Conservation (phyloP, 331 rosid species). For the Quercus phellos region DNA sequence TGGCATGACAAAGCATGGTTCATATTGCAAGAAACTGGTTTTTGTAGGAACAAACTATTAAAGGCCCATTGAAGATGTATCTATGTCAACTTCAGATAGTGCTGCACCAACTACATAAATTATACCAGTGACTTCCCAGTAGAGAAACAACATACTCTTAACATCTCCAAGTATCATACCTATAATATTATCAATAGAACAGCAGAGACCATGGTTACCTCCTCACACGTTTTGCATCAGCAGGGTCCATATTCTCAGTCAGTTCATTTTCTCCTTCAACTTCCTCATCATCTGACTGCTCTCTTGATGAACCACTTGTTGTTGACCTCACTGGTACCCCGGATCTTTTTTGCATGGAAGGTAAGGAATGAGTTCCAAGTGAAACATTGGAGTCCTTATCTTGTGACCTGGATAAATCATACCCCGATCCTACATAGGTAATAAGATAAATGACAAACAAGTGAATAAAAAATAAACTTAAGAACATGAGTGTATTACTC, state of each 20-base stretch:
- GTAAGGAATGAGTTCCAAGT: constrained; percentile 38
- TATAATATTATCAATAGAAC: constrained; percentile 1
- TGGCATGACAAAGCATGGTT: constrained; percentile 9
- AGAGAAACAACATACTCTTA: neutral
- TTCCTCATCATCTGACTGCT: constrained; percentile 81
- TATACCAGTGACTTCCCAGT: neutral
- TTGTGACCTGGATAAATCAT: constrained; percentile 45
- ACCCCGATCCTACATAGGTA: constrained; percentile 53
- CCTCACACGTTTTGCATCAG: constrained; percentile 82
- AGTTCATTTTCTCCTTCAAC: constrained; percentile 70
- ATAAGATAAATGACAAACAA: neutral
- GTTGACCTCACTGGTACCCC: constrained; percentile 36
- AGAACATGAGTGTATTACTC: constrained; percentile 12
- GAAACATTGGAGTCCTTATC: constrained; percentile 49
- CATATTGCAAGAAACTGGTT: constrained; percentile 13
- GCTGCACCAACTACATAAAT: neutral
- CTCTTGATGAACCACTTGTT: constrained; percentile 83
- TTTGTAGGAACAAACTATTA: constrained; percentile 10
- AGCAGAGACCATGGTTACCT: constrained; percentile 52
- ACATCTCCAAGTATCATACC: constrained; percentile 7
- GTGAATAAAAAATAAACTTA: neutral
- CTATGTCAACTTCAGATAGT: neutral
- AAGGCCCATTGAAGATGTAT: neutral
- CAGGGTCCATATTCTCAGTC: constrained; percentile 51
- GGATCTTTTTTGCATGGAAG: constrained; percentile 37